These are phyloP conservation scores for Nakaseomyces sp. DNA, from an alignment of 1,139 yeast species.

Conservation along the genomic window DNA sequence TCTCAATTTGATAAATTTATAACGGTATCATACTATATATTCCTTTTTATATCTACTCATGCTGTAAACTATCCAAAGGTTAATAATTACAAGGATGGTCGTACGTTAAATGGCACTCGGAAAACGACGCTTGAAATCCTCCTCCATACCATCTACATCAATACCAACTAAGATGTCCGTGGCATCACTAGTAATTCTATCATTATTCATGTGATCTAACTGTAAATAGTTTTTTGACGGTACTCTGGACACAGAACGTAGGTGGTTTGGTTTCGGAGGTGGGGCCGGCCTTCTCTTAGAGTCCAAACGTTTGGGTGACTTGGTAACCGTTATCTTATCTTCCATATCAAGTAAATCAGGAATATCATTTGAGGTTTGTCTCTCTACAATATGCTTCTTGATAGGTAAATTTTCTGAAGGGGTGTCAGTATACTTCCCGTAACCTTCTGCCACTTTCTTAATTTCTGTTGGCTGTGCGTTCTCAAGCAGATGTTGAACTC, in stretches of 20 bases:
- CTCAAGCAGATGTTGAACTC: constrained; percentile 46
- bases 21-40: too few relatives aligned
- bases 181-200: constrained; percentile 10
- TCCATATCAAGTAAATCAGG: background rate
- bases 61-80: background rate
- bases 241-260: constrained; percentile 7
- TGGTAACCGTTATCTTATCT: background rate
- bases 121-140: constrained; percentile 16
- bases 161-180: constrained; percentile 11
- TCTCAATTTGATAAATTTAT: too few relatives aligned
- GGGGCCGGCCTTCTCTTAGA: constrained; percentile 5
- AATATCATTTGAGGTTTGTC: background rate
- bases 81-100: background rate
- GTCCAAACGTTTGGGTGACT: background rate
- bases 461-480: constrained; percentile 34
- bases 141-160: constrained; percentile 17
- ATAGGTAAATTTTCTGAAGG: background rate
- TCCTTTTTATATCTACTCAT: too few relatives aligned
- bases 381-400: background rate
- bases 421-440: constrained; percentile 46
- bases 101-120: constrained; percentile 17
- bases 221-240: background rate
- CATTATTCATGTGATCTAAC: background rate
- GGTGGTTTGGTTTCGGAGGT: constrained; percentile 14
- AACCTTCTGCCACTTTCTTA: constrained; percentile 47